Evolutionary conservation across 768 basidiomycete genomes (phyloP).

Genomic region (Lactifluus hygrophoroides): DNA sequence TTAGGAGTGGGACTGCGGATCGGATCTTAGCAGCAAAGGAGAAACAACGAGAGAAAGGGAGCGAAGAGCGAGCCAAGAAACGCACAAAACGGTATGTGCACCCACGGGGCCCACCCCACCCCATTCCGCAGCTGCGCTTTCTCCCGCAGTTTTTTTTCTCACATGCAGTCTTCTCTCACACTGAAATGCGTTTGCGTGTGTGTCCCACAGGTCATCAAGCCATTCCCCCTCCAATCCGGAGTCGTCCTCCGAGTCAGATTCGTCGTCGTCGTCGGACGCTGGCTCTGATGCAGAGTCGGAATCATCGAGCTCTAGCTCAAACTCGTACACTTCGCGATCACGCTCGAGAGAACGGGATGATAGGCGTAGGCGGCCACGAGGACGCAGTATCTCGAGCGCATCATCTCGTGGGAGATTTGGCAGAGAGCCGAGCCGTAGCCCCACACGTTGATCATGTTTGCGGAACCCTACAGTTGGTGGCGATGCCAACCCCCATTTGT

Average conservation of each 20-base stretch:
- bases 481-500: not conserved
- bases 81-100: slow-evolving; percentile 27
- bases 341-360: slow-evolving; percentile 37
- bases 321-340: slow-evolving; percentile 28
- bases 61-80: slow-evolving; percentile 24
- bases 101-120: no score
- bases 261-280: slow-evolving; percentile 28
- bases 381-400: slow-evolving; percentile 15
- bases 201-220: slow-evolving; percentile 12
- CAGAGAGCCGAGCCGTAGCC: slow-evolving; percentile 2
- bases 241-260: slow-evolving; percentile 21
- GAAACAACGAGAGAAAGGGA: slow-evolving; percentile 52
- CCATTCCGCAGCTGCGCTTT: slow-evolving; percentile 2
- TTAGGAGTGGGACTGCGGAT: slow-evolving; percentile 72
- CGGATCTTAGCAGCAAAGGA: slow-evolving; percentile 78
- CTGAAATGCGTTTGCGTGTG: no score
- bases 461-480: not conserved
- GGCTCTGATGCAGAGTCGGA: slow-evolving; percentile 40
- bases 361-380: slow-evolving; percentile 30
- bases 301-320: slow-evolving; percentile 35
- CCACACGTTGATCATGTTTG: slow-evolving; percentile 1
- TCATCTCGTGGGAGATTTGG: slow-evolving; percentile 12
- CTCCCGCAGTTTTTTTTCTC: slow-evolving; percentile 15
- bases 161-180: no score
- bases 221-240: not conserved